phyloP scores from a whole-genome alignment of 2,329 filamentous ascomycete genomes.

The Fusarium beomiforme region DNA sequence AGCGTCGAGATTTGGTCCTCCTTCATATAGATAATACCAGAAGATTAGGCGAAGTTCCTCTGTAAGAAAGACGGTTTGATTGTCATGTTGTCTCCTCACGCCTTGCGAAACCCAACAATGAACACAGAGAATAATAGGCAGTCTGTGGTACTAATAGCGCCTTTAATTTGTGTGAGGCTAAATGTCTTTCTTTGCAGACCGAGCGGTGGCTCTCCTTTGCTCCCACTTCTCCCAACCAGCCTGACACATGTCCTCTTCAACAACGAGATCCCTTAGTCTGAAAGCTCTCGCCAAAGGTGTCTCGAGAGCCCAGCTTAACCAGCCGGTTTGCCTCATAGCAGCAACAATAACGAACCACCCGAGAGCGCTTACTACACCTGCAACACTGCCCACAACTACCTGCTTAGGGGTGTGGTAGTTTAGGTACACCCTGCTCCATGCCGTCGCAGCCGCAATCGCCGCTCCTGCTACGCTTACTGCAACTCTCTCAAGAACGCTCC shows the following conservation, averaged over 20 bases:
- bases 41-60: not conserved
- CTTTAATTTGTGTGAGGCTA: not conserved
- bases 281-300: conserved; percentile 71
- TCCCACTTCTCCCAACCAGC: conserved; percentile 96
- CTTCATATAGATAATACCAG: conserved; percentile 23
- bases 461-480: conserved; percentile 65
- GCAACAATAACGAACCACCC: conserved; percentile 82
- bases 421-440: conserved; percentile 86
- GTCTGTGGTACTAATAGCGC: not conserved
- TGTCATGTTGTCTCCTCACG: not conserved
- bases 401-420: conserved; percentile 92
- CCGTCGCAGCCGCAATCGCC: conserved; percentile 72
- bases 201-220: conserved; percentile 52
- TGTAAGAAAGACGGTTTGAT: not conserved
- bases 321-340: conserved; percentile 72
- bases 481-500: conserved; percentile 69
- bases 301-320: conserved; percentile 78
- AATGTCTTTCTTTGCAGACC: conserved; percentile 45
- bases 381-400: conserved; percentile 80
- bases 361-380: conserved; percentile 76
- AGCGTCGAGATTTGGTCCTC: conserved; percentile 4
- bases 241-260: conserved; percentile 89
- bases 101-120: not conserved
- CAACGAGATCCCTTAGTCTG: conserved; percentile 82
- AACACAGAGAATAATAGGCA: not conserved